phyloP scores from a whole-genome alignment of 1,284 basidiomycete genomes.

The Puccinia polysora region DNA sequence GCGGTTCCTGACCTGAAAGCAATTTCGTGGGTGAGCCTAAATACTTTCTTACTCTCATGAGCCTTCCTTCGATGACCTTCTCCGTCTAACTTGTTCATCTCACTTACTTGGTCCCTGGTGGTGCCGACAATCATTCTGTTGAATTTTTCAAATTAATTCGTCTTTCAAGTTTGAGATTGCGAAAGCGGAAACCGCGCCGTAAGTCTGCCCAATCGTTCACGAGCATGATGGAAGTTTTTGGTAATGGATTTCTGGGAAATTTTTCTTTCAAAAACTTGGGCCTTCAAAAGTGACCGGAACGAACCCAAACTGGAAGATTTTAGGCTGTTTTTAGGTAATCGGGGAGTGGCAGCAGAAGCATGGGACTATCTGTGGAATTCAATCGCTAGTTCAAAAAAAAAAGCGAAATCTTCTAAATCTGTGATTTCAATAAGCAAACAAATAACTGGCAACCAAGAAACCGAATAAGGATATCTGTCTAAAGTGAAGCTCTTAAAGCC shows the following conservation, averaged over 20 bases:
- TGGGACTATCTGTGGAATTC: constrained; percentile 1
- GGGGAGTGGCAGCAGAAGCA: constrained; percentile 2
- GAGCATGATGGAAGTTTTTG: too few relatives aligned
- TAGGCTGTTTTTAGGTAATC: constrained; percentile 13
- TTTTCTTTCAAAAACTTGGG: too few relatives aligned
- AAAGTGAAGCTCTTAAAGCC: too few relatives aligned
- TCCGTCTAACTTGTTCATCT: not conserved
- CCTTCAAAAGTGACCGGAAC: constrained; percentile 4
- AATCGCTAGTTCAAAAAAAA: too few relatives aligned
- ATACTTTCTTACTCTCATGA: not conserved
- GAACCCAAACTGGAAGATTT: constrained; percentile 23
- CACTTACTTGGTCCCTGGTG: not conserved
- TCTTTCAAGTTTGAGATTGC: constrained; percentile 18
- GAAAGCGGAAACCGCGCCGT: constrained; percentile 25
- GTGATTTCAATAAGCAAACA: too few relatives aligned
- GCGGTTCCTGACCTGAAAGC: constrained; percentile 40
- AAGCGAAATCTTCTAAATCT: too few relatives aligned
- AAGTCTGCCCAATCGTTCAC: too few relatives aligned
- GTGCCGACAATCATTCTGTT: too few relatives aligned
- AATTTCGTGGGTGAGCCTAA: constrained; percentile 27
- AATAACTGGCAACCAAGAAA: too few relatives aligned
- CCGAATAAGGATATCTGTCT: too few relatives aligned
- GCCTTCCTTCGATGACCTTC: not conserved
- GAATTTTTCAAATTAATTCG: too few relatives aligned
- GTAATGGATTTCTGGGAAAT: too few relatives aligned